These are phyloP conservation scores for Picea abies DNA, from an alignment of 83 land plant genomes.

Conservation along the genomic window DNA sequence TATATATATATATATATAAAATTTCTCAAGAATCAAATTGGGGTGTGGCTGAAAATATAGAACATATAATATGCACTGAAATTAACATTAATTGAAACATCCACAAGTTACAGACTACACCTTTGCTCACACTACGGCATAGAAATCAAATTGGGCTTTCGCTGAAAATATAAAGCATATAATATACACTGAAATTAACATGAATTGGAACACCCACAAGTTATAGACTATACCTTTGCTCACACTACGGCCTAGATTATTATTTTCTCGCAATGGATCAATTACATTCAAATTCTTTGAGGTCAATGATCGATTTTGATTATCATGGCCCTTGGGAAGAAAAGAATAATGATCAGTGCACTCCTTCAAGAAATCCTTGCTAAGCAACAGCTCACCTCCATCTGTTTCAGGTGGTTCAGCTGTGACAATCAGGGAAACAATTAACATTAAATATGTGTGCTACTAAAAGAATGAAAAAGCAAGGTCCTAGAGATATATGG, in stretches of 20 bases:
- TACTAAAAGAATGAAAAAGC: too few relatives aligned
- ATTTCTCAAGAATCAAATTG: too few relatives aligned
- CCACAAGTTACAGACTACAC: constrained; percentile 26
- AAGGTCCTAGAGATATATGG: too few relatives aligned
- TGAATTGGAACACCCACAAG: too few relatives aligned
- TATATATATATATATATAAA: too few relatives aligned
- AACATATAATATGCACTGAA: too few relatives aligned
- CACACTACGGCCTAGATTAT: constrained; percentile 97
- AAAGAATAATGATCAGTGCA: constrained; percentile 59
- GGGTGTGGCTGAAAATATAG: too few relatives aligned
- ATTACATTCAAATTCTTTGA: constrained; percentile 79
- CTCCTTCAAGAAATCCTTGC: constrained; percentile 52
- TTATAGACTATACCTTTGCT: constrained; percentile 61
- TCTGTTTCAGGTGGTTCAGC: constrained; percentile 51
- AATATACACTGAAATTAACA: too few relatives aligned
- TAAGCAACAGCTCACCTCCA: constrained; percentile 42
- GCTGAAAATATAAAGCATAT: too few relatives aligned
- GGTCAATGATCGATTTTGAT: constrained; percentile 46
- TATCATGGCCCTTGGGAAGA: constrained; percentile 43
- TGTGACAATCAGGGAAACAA: constrained; percentile 12
- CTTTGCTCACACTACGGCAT: constrained; percentile 95
- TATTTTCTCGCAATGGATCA: constrained; percentile 83
- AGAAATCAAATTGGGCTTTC: constrained; percentile 22
- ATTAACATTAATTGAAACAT: too few relatives aligned
- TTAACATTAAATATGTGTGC: too few relatives aligned